A percentile compares a stretch with the other conserved stretches of the same genome.
Evolutionary conservation across 352 stramenopile genomes (phyloP).

Genomic region (Phytophthora tubulina): DNA sequence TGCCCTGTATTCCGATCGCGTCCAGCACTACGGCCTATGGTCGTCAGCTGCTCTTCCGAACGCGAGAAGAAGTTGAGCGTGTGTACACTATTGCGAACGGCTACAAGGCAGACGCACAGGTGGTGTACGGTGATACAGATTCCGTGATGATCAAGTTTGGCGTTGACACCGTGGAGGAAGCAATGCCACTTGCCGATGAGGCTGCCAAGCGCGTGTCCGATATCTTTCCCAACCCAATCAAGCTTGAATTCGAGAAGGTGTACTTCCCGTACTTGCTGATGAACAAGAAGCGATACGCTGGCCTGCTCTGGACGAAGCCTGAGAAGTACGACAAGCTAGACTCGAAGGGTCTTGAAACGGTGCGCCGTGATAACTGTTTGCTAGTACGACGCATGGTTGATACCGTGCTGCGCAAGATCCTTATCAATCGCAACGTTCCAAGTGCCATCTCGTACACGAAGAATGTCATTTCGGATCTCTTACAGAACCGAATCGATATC

Average conservation of each 20-base stretch:
- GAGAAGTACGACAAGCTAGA: constrained; percentile 99
- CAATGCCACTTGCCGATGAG: constrained; percentile 98
- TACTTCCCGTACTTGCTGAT: constrained; percentile 99
- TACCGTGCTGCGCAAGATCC: constrained; percentile 98
- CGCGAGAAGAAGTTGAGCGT: constrained; percentile 96
- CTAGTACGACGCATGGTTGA: constrained; percentile 98
- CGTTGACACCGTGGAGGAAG: constrained; percentile 94
- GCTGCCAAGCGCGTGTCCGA: constrained; percentile 95
- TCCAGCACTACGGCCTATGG: constrained; percentile 99
- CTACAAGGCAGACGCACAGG: constrained; percentile 96
- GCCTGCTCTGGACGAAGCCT: constrained; percentile 82
- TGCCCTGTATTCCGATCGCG: constrained; percentile 99
- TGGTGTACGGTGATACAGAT: constrained; percentile 99
- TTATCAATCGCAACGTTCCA: constrained; percentile 97
- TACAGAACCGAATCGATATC: constrained; percentile 99
- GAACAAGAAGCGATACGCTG: constrained; percentile 99
- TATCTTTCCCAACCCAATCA: constrained; percentile 98
- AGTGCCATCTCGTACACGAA: constrained; percentile 98
- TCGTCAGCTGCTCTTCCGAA: constrained; percentile 97
- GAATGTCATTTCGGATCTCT: constrained; percentile 96
- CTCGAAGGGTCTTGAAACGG: constrained; percentile 98
- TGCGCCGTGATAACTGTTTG: constrained; percentile 99
- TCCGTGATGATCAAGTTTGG: constrained; percentile 99
- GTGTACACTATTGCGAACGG: constrained; percentile 95
- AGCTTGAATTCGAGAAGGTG: constrained; percentile 99